A percentile compares a stretch with the other conserved stretches of the same genome.
These are phyloP conservation scores for Ampelocalamus luodianensis DNA, from an alignment of 176 grass and related monocot genomes.

Conservation along the genomic window DNA sequence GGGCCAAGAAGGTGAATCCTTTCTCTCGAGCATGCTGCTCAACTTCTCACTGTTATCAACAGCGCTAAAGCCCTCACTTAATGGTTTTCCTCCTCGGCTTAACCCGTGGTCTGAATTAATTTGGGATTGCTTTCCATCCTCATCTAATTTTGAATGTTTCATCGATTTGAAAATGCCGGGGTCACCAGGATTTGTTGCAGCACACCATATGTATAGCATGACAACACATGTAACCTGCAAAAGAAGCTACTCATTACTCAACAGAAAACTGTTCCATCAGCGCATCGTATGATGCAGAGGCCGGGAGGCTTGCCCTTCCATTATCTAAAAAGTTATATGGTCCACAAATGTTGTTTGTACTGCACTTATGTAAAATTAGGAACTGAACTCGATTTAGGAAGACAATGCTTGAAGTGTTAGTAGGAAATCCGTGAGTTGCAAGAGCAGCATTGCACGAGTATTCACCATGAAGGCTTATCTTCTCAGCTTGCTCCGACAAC, in stretches of 20 bases:
- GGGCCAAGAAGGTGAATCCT: not conserved
- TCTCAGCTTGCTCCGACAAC: not conserved
- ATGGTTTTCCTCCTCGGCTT: slow-evolving; percentile 45
- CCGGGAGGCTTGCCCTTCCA: too few species aligned
- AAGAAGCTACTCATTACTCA: slow-evolving; percentile 19
- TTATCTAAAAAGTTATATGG: not conserved
- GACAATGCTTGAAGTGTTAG: not conserved
- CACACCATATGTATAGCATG: slow-evolving; percentile 85
- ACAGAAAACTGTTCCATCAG: not conserved
- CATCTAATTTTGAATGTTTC: slow-evolving; percentile 55
- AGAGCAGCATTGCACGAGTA: not conserved
- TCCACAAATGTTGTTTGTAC: not conserved
- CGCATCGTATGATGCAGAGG: too few species aligned
- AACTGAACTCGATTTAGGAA: not conserved
- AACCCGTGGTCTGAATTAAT: slow-evolving; percentile 50
- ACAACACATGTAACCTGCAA: slow-evolving; percentile 77
- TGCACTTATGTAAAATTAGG: not conserved
- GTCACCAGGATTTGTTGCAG: slow-evolving; percentile 87
- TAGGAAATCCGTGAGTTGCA: not conserved
- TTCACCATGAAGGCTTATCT: not conserved
- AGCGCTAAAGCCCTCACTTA: too few species aligned
- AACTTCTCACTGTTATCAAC: too few species aligned
- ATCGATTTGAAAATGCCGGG: slow-evolving; percentile 78
- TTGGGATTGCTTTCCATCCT: slow-evolving; percentile 48
- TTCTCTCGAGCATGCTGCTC: too few species aligned